A percentile compares a stretch with the other conserved stretches of the same genome.
phyloP scores from a whole-genome alignment of 257 asterid genomes.

The Sherardia arvensis region DNA sequence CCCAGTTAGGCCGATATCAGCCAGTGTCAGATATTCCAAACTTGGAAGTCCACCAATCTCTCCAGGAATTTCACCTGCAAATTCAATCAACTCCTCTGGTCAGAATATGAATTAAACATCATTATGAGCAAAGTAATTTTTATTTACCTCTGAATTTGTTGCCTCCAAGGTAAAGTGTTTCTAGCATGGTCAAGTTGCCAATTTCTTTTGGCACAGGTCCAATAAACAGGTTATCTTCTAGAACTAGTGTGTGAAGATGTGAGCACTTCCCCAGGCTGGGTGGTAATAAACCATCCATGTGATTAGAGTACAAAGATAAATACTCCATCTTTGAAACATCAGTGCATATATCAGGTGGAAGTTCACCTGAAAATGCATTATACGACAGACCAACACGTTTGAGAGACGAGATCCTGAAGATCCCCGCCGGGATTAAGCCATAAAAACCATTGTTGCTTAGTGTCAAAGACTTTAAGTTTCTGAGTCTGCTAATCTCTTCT shows the following conservation, averaged over 20 bases:
- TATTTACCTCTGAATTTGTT: constrained; percentile 24
- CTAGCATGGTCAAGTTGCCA: constrained; percentile 23
- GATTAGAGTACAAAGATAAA: constrained; percentile 4
- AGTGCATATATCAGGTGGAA: constrained; percentile 4
- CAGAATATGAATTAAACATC: not conserved
- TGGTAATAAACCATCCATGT: constrained; percentile 16
- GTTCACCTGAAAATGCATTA: constrained; percentile 24
- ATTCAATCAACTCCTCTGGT: not conserved
- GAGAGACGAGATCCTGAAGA: constrained; percentile 24
- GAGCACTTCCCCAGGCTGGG: constrained; percentile 11
- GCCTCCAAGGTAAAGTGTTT: constrained; percentile 14
- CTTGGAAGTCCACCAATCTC: constrained; percentile 6
- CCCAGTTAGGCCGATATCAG: constrained; percentile 14
- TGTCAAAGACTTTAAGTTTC: not conserved
- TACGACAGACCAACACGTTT: constrained; percentile 12
- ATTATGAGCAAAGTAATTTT: too few species aligned
- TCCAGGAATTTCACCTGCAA: constrained; percentile 11
- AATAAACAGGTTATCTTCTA: constrained; percentile 14
- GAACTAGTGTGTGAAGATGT: constrained; percentile 10
- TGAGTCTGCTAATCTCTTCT: constrained; percentile 3
- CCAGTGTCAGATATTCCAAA: constrained; percentile 4
- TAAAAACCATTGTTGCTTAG: constrained; percentile 14
- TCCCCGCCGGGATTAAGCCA: constrained; percentile 23
- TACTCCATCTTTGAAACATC: constrained; percentile 7
- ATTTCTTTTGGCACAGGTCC: constrained; percentile 27